Conservation (phyloP, 2,329 filamentous ascomycete genomes). For the Colletotrichum endophyticum region DNA sequence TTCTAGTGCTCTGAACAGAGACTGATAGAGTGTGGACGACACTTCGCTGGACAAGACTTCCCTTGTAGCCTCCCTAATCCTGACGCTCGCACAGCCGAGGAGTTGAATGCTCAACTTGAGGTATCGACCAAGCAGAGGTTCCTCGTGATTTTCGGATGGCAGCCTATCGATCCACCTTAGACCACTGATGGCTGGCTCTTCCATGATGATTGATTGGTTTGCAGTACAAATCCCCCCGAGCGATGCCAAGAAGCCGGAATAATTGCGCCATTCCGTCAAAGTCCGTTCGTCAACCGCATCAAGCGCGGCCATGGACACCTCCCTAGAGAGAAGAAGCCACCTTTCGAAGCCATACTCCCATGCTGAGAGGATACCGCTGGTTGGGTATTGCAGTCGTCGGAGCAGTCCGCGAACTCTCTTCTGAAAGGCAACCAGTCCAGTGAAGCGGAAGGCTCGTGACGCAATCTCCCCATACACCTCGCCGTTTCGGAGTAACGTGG, state of each 20-base stretch:
- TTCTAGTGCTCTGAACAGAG: slow-evolving; percentile 69
- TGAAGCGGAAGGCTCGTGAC: slow-evolving; percentile 68
- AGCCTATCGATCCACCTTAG: slow-evolving; percentile 70
- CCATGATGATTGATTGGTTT: slow-evolving; percentile 59
- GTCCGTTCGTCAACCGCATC: slow-evolving; percentile 60
- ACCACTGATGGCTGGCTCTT: slow-evolving; percentile 62
- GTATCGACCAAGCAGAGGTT: slow-evolving; percentile 64
- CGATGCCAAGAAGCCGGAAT: slow-evolving; percentile 71
- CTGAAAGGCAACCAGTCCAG: slow-evolving; percentile 72
- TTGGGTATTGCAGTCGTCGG: slow-evolving; percentile 65
- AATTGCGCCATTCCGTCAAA: slow-evolving; percentile 71
- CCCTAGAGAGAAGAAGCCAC: slow-evolving; percentile 69
- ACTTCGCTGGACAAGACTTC: slow-evolving; percentile 71
- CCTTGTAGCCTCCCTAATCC: slow-evolving; percentile 69
- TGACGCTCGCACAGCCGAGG: slow-evolving; percentile 66
- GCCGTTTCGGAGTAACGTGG: slow-evolving; percentile 63
- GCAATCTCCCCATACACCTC: slow-evolving; percentile 67
- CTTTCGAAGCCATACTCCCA: slow-evolving; percentile 71
- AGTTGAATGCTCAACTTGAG: slow-evolving; percentile 69
- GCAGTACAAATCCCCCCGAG: slow-evolving; percentile 70
- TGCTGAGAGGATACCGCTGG: slow-evolving; percentile 68
- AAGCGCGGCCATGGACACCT: slow-evolving; percentile 58
- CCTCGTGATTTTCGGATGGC: slow-evolving; percentile 63
- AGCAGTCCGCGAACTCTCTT: slow-evolving; percentile 67
- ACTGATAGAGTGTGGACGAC: slow-evolving; percentile 64